phyloP scores from a whole-genome alignment of 257 asterid genomes.

The Scutellaria galericulata region DNA sequence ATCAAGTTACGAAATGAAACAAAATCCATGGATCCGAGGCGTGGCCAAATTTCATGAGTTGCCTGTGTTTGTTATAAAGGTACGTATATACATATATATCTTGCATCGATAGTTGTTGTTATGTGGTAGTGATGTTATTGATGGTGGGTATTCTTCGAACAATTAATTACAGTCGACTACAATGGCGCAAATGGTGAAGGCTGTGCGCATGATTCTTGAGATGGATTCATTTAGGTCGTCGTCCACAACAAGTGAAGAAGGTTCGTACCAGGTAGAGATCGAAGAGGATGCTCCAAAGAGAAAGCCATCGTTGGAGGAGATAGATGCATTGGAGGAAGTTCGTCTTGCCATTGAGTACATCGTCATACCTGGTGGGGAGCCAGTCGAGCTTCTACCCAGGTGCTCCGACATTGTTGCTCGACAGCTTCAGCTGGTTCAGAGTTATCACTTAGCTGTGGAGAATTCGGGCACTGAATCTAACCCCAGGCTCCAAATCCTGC shows the following conservation, averaged over 20 bases:
- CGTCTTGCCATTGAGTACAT: constrained; percentile 96
- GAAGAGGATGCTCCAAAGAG: constrained; percentile 86
- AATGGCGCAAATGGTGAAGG: constrained; percentile 97
- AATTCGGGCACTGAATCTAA: constrained; percentile 85
- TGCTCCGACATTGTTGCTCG: constrained; percentile 89
- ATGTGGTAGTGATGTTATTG: too few species aligned
- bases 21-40: constrained; percentile 92
- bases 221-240: constrained; percentile 69
- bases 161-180: constrained; percentile 66
- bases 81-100: constrained; percentile 18
- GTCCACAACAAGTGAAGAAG: constrained; percentile 37
- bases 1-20: constrained; percentile 76
- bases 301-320: constrained; percentile 93
- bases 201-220: constrained; percentile 84
- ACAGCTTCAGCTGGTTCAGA: constrained; percentile 85
- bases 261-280: constrained; percentile 65
- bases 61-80: constrained; percentile 90
- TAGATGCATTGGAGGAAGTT: constrained; percentile 99
- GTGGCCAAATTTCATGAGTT: constrained; percentile 87
- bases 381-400: constrained; percentile 97
- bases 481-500: constrained; percentile 92
- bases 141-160: constrained; percentile 10
- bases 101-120: too few species aligned
- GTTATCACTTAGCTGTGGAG: constrained; percentile 84
- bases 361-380: constrained; percentile 95